Evolutionary conservation across 73 alveolate genomes (phyloP).

Genomic region (Paramecium sonneborni): DNA sequence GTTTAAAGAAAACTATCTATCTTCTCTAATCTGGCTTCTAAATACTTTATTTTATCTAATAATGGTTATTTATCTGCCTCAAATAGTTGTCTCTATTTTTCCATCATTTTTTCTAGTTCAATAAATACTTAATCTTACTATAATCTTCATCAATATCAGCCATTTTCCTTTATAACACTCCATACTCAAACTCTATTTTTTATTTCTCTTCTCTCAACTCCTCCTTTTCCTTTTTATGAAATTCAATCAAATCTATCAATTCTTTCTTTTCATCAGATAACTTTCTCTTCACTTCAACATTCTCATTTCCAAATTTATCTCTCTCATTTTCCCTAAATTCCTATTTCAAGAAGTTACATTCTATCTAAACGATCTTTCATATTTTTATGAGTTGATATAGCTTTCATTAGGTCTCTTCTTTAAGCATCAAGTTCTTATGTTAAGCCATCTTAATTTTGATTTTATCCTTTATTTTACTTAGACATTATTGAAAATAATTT

Average conservation of each 20-base stretch:
- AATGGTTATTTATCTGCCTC: conserved; percentile 58
- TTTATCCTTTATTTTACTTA: neutral
- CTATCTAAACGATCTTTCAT: conserved; percentile 54
- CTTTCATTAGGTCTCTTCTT: conserved; percentile 24
- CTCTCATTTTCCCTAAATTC: conserved; percentile 38
- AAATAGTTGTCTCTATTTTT: conserved; percentile 5
- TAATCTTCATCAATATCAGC: conserved; percentile 61
- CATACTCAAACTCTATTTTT: conserved; percentile 60
- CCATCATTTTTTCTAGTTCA: conserved; percentile 12
- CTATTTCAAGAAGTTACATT: conserved; percentile 14
- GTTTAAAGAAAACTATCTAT: conserved; percentile 53
- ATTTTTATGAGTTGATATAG: neutral
- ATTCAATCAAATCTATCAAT: conserved; percentile 43
- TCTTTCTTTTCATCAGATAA: conserved; percentile 26
- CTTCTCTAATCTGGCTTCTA: conserved; percentile 65
- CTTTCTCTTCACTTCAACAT: neutral
- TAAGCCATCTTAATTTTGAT: conserved; percentile 18
- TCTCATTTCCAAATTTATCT: neutral
- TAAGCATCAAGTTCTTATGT: neutral
- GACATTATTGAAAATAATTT: conserved; percentile 28
- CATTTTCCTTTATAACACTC: conserved; percentile 18
- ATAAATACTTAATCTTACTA: neutral
- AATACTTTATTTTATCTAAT: conserved; percentile 39
- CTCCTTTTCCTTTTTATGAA: conserved; percentile 59
- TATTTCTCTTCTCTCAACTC: conserved; percentile 57